phyloP scores from a whole-genome alignment of 2,329 filamentous ascomycete genomes.

The Trichophyton benhamiae region DNA sequence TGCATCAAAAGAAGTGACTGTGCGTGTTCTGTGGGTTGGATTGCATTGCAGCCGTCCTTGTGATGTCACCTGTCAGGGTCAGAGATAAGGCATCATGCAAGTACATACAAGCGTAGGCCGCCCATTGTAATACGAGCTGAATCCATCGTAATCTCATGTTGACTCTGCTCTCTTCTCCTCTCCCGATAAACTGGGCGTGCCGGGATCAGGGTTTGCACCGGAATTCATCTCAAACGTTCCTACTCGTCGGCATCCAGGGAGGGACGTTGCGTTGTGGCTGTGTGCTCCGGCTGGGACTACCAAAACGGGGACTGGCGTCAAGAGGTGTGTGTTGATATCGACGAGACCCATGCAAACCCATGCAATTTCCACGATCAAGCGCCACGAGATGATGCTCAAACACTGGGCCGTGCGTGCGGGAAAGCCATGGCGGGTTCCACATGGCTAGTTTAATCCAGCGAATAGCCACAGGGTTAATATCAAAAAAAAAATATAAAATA shows the following conservation, averaged over 20 bases:
- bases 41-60: background rate
- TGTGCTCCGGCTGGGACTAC: constrained; percentile 4
- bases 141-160: background rate
- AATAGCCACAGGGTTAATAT: constrained; percentile 4
- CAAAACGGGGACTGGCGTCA: constrained; percentile 1
- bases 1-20: background rate
- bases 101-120: background rate
- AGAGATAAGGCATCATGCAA: background rate
- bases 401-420: constrained; percentile 6
- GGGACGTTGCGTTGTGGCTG: background rate
- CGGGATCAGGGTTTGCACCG: background rate
- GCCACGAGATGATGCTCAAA: constrained; percentile 1
- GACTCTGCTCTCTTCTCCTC: background rate
- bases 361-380: constrained; percentile 4
- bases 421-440: constrained; percentile 5
- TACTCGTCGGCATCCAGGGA: background rate
- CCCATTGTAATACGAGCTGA: background rate
- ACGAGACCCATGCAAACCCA: background rate
- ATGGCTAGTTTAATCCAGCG: background rate
- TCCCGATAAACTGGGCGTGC: background rate
- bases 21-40: background rate
- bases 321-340: background rate
- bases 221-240: background rate
- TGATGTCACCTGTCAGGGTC: background rate
- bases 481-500: background rate